Evolutionary conservation across 2,329 filamentous ascomycete genomes (phyloP), one percentile per base, ranked within the genome.

Genomic region (Rutstroemia sp.): DNA sequence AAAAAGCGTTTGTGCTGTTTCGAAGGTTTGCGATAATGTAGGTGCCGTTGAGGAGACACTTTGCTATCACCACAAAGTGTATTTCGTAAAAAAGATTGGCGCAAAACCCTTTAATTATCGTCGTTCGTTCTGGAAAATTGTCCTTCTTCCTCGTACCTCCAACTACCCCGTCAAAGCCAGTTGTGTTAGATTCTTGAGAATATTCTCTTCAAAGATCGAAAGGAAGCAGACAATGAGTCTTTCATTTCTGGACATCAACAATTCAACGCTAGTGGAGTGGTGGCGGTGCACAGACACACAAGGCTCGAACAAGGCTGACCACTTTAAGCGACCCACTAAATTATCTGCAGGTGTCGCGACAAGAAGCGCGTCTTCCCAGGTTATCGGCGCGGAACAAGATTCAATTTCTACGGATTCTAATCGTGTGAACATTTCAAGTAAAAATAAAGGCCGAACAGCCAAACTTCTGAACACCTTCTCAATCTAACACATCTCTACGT

Each of bases 41-140:
- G 50, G 53, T 27, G 23, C 58, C 42, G 54, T 58, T 56, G 52
- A 34, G 52, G 52, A 57, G 54, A 53, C 59, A 58, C 52, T 57
- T 63, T 63, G 63, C 65, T 67, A 44, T 65, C 63, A 65, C 65
- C 64, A 61, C 65, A 61, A 55, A 64, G 60, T 59, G 55, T 56
- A 57, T 49, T 44, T n/a, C 9, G 14, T 39, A 47, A 52, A 59
- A 58, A 45, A 9, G 38, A 44, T 23, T 14, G 38, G 38, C 6
- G 25, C 16, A 34, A 25, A 45, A 37, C 18, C 42, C 23, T 19
- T 34, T 23, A 12, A 23, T 25, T 8, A 44, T 10, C n/a, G n/a
- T 23, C 18, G 18, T 19, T 44, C 30, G 9, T 19, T 44, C 9
- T 23, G 23, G 10, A 18, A 12, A 53, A 30, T 10, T 4, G 5